Evolutionary conservation across 352 stramenopile species (phyloP).

Genomic region (Phytophthora macrochlamydospora): DNA sequence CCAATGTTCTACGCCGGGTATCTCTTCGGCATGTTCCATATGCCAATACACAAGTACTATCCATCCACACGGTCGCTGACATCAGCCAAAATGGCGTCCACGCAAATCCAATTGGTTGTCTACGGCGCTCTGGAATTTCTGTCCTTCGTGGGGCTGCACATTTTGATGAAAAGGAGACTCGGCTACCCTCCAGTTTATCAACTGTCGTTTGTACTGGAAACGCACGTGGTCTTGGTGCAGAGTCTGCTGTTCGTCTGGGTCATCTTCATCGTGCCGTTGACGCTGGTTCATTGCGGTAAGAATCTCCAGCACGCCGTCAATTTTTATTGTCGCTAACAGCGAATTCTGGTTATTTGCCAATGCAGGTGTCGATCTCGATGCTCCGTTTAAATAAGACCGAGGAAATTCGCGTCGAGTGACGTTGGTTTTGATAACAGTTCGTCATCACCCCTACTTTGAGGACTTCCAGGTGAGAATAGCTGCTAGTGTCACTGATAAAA

Average conservation of each 20-base stretch:
- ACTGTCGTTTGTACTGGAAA: conserved; percentile 53
- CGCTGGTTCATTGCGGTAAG: conserved; percentile 21
- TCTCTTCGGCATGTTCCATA: neutral
- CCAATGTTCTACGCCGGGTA: conserved; percentile 4
- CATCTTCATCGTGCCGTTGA: conserved; percentile 27
- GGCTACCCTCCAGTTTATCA: conserved; percentile 30
- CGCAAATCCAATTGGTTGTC: neutral
- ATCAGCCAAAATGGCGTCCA: neutral
- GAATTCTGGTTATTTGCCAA: neutral
- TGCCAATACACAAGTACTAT: neutral
- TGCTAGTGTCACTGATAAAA: too few relatives aligned
- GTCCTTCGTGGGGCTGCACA: conserved; percentile 13
- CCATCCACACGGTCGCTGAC: neutral
- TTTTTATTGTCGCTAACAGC: neutral
- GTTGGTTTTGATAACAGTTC: too few relatives aligned
- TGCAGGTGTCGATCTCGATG: conserved; percentile 15
- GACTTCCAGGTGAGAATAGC: too few relatives aligned
- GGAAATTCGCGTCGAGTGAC: too few relatives aligned
- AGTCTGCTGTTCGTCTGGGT: conserved; percentile 37
- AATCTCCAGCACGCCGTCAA: neutral
- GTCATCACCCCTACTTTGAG: too few relatives aligned
- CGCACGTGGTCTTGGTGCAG: conserved; percentile 26
- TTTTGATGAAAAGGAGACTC: conserved; percentile 23
- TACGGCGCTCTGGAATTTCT: conserved; percentile 6
- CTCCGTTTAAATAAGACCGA: conserved; percentile 6